Base-by-base conservation (phyloP, 768 basidiomycete species). In the Gloeophyllum trabeum region DNA sequence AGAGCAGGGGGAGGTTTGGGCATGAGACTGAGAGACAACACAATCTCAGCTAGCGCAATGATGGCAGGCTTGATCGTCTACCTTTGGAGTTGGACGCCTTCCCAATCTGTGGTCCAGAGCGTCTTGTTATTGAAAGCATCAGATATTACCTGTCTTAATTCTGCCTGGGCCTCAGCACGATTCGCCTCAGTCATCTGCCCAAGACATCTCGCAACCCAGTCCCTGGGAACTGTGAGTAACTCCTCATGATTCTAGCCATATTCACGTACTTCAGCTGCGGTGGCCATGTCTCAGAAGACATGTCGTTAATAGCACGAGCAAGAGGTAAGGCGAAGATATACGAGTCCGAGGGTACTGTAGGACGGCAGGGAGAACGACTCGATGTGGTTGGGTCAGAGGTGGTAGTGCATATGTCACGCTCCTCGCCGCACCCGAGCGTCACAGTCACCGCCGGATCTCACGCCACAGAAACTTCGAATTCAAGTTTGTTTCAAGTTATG, bases 71-170 rank as follows among this genome's bases (percentile, higher is more conserved):
- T 32, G 10, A 32, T 16, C 10, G 20, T 6, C 56, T 54, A 92
- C 93, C 84, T 85, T 68, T 88, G 73, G 43, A 99, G 69, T 62
- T 94, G 85, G 24, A 92, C 75, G 24, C 75, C 81, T 6, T 72
- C 65, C 96, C 96, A 99, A 60, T 98, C 90, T 44, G 85, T 94
- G n/a, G 87, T 85, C 77, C 87, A 84, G 20, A 98, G 70, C 1
- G 83, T 75, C 58, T 86, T 80, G 55, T 78, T 71, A 47, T 78
- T 71, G 65, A 89, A 94, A 62, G 91, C 81, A 51, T 91, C 78
- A 75, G 86, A 83, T 62, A 99, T 96, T 74, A 91, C 85, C 79
- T 87, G 76, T 76, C 91, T 92, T 57, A 99, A 66, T 70, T 99
- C 96, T 46, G 83, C 73, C 56, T 92, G 89, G 18, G 93, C 93